phyloP scores from a whole-genome alignment of 1,284 basidiomycete species.

The Xerocomus minutiporus region DNA sequence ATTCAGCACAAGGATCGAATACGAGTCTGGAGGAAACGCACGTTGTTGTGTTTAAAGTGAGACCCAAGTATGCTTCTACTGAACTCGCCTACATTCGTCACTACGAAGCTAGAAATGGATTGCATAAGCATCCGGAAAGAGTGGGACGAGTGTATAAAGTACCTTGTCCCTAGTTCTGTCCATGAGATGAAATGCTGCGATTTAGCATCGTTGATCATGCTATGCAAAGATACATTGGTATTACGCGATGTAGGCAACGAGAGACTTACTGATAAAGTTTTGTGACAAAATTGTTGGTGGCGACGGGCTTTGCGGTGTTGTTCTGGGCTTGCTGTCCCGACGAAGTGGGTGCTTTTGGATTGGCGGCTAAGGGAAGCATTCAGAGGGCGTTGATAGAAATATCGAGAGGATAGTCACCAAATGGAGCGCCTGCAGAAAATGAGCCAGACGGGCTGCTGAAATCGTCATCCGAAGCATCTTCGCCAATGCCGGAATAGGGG shows the following conservation, averaged over 20 bases:
- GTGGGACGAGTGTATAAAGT: not conserved
- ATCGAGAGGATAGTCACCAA: conserved; percentile 6
- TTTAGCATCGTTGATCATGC: conserved; percentile 79
- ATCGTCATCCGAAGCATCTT: conserved; percentile 30
- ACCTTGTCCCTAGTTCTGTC: conserved; percentile 73
- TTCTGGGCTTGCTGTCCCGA: conserved; percentile 33
- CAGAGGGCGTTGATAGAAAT: not conserved
- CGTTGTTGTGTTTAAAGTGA: conserved; percentile 83
- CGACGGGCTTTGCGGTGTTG: conserved; percentile 58
- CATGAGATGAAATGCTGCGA: conserved; percentile 72
- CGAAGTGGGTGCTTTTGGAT: no score
- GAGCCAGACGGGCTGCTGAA: conserved; percentile 19
- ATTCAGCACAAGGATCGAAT: conserved; percentile 5
- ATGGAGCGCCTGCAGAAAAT: conserved; percentile 9
- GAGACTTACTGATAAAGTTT: conserved; percentile 74
- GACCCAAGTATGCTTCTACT: conserved; percentile 74
- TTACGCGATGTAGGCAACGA: conserved; percentile 1
- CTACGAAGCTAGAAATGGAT: conserved; percentile 57
- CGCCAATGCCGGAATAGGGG: conserved; percentile 14
- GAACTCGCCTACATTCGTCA: conserved; percentile 78
- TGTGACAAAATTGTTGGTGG: conserved; percentile 77
- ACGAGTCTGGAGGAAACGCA: conserved; percentile 33
- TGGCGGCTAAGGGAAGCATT: conserved; percentile 1
- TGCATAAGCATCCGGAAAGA: not conserved
- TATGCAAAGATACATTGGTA: conserved; percentile 24